These are phyloP conservation scores for Dryas octopetala DNA, from an alignment of 306 rosid species.

Conservation along the genomic window DNA sequence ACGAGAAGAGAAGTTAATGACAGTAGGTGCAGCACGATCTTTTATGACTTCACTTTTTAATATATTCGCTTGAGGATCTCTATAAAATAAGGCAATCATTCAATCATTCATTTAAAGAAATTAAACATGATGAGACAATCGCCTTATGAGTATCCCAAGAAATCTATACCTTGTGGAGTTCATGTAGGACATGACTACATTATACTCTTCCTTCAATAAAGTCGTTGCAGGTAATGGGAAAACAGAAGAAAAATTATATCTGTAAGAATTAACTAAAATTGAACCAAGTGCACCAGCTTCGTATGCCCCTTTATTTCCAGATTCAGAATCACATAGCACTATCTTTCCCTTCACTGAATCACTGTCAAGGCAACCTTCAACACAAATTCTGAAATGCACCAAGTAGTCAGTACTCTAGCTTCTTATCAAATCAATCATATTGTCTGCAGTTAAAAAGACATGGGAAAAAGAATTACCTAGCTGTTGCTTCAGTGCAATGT, in stretches of 20 bases:
- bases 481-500: not conserved
- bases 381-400: not conserved
- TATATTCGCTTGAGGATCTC: slow-evolving; percentile 20
- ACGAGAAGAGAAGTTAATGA: slow-evolving; percentile 28
- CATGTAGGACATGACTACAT: slow-evolving; percentile 8
- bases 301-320: not conserved
- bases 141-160: not conserved
- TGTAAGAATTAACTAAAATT: not conserved
- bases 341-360: slow-evolving; percentile 38
- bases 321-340: slow-evolving; percentile 14
- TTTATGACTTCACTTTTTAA: slow-evolving; percentile 14
- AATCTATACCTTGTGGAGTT: slow-evolving; percentile 18
- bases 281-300: slow-evolving; percentile 24
- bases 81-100: not conserved
- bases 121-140: not conserved
- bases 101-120: not conserved
- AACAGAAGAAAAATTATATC: not conserved
- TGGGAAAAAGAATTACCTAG: not conserved
- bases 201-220: not conserved
- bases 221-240: slow-evolving; percentile 10
- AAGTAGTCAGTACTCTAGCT: not conserved
- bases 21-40: slow-evolving; percentile 22
- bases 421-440: not conserved
- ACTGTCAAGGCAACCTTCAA: not conserved
- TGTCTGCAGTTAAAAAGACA: not conserved